phyloP scores from a whole-genome alignment of 2,329 filamentous ascomycete species.

The Tolypocladium sp. region DNA sequence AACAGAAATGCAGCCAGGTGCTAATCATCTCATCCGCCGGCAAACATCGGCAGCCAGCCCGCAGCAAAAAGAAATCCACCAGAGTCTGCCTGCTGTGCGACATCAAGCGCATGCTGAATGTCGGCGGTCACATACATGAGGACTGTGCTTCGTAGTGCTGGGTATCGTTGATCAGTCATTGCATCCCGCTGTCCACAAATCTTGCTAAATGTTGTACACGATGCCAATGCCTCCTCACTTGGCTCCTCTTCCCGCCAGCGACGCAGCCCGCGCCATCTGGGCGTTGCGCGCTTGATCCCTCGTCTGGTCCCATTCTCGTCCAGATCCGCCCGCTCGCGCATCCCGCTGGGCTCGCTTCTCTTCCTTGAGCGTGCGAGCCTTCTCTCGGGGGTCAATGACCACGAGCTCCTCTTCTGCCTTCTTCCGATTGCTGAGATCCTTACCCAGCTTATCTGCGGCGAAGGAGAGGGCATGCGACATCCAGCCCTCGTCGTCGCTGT shows the following conservation, averaged over 20 bases:
- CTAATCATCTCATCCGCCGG: neutral
- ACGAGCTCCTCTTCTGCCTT: constrained; percentile 87
- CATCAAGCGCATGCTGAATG: neutral
- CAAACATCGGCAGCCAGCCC: neutral
- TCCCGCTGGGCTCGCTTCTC: constrained; percentile 53
- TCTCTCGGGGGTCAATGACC: constrained; percentile 86
- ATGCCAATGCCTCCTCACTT: constrained; percentile 26
- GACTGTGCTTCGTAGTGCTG: neutral
- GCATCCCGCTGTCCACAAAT: neutral
- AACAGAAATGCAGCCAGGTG: neutral
- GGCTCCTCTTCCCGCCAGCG: constrained; percentile 47
- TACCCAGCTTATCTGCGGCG: constrained; percentile 81
- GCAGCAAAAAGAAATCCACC: neutral
- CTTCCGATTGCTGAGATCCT: constrained; percentile 82
- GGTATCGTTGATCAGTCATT: neutral
- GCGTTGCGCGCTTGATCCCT: constrained; percentile 42
- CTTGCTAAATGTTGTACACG: neutral
- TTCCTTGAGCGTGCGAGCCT: constrained; percentile 62
- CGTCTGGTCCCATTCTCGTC: constrained; percentile 47
- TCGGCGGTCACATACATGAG: neutral
- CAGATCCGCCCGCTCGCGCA: constrained; percentile 38
- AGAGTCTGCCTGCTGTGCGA: neutral
- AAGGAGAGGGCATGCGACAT: constrained; percentile 81
- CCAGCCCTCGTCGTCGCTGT: constrained; percentile 63
- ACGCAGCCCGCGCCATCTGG: constrained; percentile 43